phyloP scores from a whole-genome alignment of 2,329 filamentous ascomycete species.

The Penicillium sp. region DNA sequence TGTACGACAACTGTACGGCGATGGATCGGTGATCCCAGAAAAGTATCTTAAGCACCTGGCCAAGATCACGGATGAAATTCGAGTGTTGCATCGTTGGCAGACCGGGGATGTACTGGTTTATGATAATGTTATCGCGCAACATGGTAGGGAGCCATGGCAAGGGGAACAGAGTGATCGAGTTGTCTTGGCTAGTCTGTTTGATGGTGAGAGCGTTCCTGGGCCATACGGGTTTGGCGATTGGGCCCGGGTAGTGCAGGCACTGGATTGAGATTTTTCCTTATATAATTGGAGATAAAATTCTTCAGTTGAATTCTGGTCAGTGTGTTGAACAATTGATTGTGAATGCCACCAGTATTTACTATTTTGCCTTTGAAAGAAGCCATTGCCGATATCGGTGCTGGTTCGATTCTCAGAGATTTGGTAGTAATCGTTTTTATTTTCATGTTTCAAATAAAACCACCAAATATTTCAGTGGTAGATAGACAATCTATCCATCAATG shows the following conservation, averaged over 20 bases:
- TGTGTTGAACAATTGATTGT: no score
- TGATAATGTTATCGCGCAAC: slow-evolving; percentile 56
- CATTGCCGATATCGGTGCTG: no score
- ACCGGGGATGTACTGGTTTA: slow-evolving; percentile 54
- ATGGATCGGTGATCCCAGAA: slow-evolving; percentile 54
- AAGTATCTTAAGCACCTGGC: slow-evolving; percentile 48
- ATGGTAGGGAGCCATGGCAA: slow-evolving; percentile 55
- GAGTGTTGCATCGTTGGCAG: slow-evolving; percentile 55
- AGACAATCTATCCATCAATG: no score
- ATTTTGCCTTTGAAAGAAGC: no score
- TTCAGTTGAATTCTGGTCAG: no score
- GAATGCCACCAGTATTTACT: no score
- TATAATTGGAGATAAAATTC: no score
- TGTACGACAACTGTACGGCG: slow-evolving; percentile 50
- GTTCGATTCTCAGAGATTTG: no score
- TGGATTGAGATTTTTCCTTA: slow-evolving; percentile 26
- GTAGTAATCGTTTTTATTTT: no score
- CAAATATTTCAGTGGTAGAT: no score
- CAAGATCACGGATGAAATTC: slow-evolving; percentile 54
- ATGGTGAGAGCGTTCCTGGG: slow-evolving; percentile 51
- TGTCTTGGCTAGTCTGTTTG: slow-evolving; percentile 54
- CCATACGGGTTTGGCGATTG: slow-evolving; percentile 49
- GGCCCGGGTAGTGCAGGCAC: slow-evolving; percentile 53
- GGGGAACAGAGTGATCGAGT: slow-evolving; percentile 53
- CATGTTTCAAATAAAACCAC: no score